Evolutionary conservation across 1,139 yeast species (phyloP).

Genomic region (Diutina sp.): DNA sequence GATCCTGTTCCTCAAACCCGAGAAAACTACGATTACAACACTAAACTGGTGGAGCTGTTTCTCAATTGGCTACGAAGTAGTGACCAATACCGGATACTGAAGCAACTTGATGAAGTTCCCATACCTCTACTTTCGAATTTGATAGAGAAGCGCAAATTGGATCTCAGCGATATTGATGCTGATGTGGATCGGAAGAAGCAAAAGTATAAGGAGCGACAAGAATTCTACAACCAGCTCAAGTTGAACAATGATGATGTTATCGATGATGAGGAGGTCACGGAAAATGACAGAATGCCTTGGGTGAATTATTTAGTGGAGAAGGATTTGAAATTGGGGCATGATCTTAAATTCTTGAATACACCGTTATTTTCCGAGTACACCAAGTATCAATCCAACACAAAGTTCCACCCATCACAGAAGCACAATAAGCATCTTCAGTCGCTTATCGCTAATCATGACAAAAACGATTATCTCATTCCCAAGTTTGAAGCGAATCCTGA

Average conservation of each 20-base stretch:
- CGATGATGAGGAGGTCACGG: slow-evolving; percentile 21
- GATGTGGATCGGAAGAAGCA: slow-evolving; percentile 9
- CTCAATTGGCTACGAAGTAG: slow-evolving; percentile 22
- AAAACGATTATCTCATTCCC: slow-evolving; percentile 17
- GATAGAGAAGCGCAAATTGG: slow-evolving; percentile 24
- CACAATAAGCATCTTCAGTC: slow-evolving; percentile 12
- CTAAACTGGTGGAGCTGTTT: slow-evolving; percentile 27
- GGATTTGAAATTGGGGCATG: slow-evolving; percentile 30
- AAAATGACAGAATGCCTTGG: slow-evolving; percentile 23
- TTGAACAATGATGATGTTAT: slow-evolving; percentile 14
- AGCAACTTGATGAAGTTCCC: slow-evolving; percentile 22
- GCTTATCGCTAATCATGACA: slow-evolving; percentile 15
- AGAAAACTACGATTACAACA: slow-evolving; percentile 13
- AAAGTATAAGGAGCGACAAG: slow-evolving; percentile 17
- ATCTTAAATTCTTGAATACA: slow-evolving; percentile 23
- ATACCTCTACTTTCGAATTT: slow-evolving; percentile 17
- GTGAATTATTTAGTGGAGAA: slow-evolving; percentile 30
- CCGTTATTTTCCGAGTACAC: slow-evolving; percentile 17
- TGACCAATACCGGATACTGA: slow-evolving; percentile 14
- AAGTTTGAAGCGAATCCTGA: slow-evolving; percentile 12
- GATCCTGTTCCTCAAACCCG: slow-evolving; percentile 2
- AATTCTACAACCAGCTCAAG: slow-evolving; percentile 27
- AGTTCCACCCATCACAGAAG: slow-evolving; percentile 18
- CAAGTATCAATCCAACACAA: slow-evolving; percentile 15
- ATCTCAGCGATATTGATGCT: slow-evolving; percentile 6